Conservation (phyloP, 306 rosid species). For the Gastrolobium villosum region DNA sequence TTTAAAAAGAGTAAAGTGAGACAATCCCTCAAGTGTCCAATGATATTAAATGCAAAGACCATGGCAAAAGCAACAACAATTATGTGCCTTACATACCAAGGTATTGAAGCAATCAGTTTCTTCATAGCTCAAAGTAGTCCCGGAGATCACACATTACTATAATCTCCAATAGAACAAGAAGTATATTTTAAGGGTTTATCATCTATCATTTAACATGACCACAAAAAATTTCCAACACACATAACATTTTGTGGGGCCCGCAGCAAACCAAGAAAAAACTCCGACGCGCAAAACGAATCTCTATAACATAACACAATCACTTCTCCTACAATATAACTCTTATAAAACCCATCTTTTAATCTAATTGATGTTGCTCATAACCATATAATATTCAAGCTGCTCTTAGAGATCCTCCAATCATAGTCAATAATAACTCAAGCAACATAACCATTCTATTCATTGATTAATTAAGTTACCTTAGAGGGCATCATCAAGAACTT, state of each 20-base stretch:
- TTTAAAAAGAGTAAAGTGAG: neutral
- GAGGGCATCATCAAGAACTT: constrained; percentile 55
- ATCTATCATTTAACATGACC: too few relatives aligned
- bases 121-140: constrained; percentile 25
- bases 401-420: neutral
- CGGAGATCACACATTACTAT: neutral
- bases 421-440: neutral
- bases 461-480: constrained; percentile 7
- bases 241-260: too few relatives aligned
- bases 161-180: constrained; percentile 16
- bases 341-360: too few relatives aligned
- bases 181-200: too few relatives aligned
- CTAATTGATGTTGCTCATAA: constrained; percentile 15
- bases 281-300: too few relatives aligned
- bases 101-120: constrained; percentile 20
- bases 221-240: too few relatives aligned
- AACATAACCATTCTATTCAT: neutral
- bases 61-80: neutral
- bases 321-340: too few relatives aligned
- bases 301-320: too few relatives aligned
- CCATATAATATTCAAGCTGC: neutral
- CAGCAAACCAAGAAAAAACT: too few relatives aligned
- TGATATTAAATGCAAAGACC: neutral
- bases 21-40: neutral
- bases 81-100: neutral